Evolutionary conservation across 495 filamentous ascomycete species (phyloP).

Genomic region (Penicillium crystallinum): DNA sequence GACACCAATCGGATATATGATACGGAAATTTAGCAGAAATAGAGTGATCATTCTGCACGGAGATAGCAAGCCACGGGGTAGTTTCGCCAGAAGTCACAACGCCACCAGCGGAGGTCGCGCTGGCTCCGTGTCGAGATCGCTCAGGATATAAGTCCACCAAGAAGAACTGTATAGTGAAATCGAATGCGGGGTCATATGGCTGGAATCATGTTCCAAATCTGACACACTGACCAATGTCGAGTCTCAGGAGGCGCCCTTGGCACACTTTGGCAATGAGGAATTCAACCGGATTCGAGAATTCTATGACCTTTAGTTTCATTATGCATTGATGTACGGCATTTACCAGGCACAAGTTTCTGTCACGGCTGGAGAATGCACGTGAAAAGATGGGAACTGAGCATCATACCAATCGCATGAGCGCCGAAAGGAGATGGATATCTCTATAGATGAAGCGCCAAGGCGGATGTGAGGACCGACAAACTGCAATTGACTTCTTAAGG

Average conservation of each 20-base stretch:
- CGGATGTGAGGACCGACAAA: background rate
- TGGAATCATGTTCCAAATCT: background rate
- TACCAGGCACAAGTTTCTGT: too few species aligned
- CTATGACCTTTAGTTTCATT: background rate
- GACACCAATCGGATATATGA: background rate
- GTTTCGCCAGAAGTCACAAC: conserved; percentile 7
- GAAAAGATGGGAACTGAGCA: too few species aligned
- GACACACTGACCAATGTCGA: background rate
- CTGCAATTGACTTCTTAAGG: background rate
- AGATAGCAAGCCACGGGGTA: background rate
- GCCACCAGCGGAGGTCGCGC: conserved; percentile 1
- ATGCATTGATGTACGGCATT: too few species aligned
- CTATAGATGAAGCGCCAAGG: background rate
- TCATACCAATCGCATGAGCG: too few species aligned
- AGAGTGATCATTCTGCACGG: background rate
- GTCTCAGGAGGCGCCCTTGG: conserved; percentile 5
- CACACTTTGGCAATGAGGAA: background rate
- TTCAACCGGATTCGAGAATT: background rate
- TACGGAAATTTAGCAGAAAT: background rate
- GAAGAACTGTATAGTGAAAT: background rate
- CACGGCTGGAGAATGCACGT: too few species aligned
- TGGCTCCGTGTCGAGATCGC: conserved; percentile 8
- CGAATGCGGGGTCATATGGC: background rate
- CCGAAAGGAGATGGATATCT: background rate
- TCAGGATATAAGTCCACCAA: background rate